Base-by-base conservation (phyloP, 371 early-diverging fungal genomes). In the Lichtheimia ramosa region DNA sequence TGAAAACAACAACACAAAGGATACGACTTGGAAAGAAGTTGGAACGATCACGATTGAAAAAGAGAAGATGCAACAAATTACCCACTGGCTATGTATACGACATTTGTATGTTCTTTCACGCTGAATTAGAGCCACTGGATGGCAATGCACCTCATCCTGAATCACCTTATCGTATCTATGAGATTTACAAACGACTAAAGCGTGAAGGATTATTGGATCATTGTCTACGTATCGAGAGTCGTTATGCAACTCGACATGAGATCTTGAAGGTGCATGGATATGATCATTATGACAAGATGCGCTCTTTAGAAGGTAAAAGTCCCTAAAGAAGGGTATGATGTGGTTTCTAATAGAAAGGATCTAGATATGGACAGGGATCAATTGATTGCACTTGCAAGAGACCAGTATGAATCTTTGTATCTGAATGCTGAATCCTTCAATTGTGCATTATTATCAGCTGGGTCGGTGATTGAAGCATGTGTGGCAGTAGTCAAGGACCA, bases 381-480 rank as follows among this genome's bases (percentile, higher is more conserved):
- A 5, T 49, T 58, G 23, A 39, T 68, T 20, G 52, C 55, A 0
- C 50, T 64, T 34, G 70, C 71, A 48, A 54, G 58, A 13, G n/a
- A n/a, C n/a, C 40, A 61, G 1, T 83, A 75, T 53, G 86, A 92
- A 58, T 87, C 89, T 1, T 74, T 94, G 15, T 93, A 91, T 69
- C 64, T 93, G 20, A 90, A 86, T 66, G 71, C 74, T 16, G 76
- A 83, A 16, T 83, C 90, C 1, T 79, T 76, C 34, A 80, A 79
- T 46, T 84, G 83, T 51, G 88, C 88, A 0, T 66, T 84, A 12
- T 73, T 89, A 50, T 80, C 89, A 8, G 89, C 89, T 15, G 92
- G 92, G 24, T 90, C 91, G 39, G 81, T 91, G 10, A 82, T 94
- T 52, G 83, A 90, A 39, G 69, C 89, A 4, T 85, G 90, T 54